Base-by-base conservation (phyloP, 139 green algal species). In the Chlamydomonas schloesseri region DNA sequence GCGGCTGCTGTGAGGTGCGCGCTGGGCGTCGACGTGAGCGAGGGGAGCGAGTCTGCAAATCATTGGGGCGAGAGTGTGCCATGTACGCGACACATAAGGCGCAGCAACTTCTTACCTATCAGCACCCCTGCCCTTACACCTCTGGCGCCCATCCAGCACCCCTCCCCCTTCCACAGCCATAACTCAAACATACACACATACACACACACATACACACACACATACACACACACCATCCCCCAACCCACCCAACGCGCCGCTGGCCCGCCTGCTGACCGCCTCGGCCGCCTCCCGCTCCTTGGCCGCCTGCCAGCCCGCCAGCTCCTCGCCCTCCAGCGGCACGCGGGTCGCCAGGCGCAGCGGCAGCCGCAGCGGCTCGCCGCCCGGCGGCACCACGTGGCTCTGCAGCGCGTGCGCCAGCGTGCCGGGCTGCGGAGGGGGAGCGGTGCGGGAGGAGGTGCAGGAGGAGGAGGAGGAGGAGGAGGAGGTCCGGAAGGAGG, bases 301-400 rank as follows among this genome's bases (percentile, higher is more conserved):
- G 78, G 42, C 76, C 62, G 42, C 71, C 79, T 88, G 68, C 73
- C 76, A 93, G 26, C 72, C 89, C 74, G 91, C 88, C 69, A 99
- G 89, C 94, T 99, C 97, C 36, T 93, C 89, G 2, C 96, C 97
- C 68, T 97, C 89, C 57, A 99, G 80, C 6, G 89, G 89, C 74
- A 98, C 92, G 14, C 94, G 85, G 14, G 74, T 72, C 2, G 72
- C 84, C 37, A 97, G 42, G 24, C 77, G 88, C 15, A 99, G 65
- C 18, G 47, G 53, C 50, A 93, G 83, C 23, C 72, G n/a, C 46
- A 93, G 81, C 18, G 82, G 80, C n/a, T 87, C 83, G 23, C 83
- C 47, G 3, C 75, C 58, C 18, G 55, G 3, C 13, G 36, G n/a
- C 24, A 64, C 33, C 23, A 86, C 74, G 53, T 88, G 67, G 29